These are phyloP conservation scores for Coffea eugenioides DNA, from an alignment of 257 asterid species.

Conservation along the genomic window DNA sequence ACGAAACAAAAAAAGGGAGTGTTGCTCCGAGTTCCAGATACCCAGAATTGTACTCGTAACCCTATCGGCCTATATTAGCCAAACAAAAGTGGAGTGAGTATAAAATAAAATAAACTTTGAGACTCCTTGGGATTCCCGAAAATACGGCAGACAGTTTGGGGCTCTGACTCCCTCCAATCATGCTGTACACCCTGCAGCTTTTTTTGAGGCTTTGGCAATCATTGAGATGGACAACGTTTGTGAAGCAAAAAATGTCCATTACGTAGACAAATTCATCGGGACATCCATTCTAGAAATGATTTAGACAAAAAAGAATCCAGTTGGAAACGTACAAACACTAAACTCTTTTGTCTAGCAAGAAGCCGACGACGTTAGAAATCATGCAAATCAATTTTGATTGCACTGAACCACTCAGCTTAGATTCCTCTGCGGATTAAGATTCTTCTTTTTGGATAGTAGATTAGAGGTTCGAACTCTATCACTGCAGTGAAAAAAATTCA, in stretches of 20 bases:
- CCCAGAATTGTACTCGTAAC: not conserved
- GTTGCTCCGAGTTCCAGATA: slow-evolving; percentile 1
- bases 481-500: too few species aligned
- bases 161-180: not conserved
- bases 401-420: too few species aligned
- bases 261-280: not conserved
- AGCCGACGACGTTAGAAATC: too few species aligned
- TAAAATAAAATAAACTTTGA: not conserved
- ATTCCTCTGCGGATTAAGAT: too few species aligned
- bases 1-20: slow-evolving; percentile 12
- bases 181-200: not conserved
- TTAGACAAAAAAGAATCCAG: not conserved
- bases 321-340: too few species aligned
- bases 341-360: too few species aligned
- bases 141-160: not conserved
- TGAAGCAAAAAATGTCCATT: too few species aligned
- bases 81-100: not conserved
- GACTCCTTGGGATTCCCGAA: slow-evolving; percentile 10
- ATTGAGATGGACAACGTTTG: too few species aligned
- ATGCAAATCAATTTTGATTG: too few species aligned
- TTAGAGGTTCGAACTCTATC: too few species aligned
- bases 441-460: too few species aligned
- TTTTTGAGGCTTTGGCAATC: too few species aligned
- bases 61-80: slow-evolving; percentile 26
- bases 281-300: not conserved